Evolutionary conservation across 495 filamentous ascomycete genomes (phyloP), one percentile per base, ranked within the genome.

Genomic region (Antarctomyces pellizariae): DNA sequence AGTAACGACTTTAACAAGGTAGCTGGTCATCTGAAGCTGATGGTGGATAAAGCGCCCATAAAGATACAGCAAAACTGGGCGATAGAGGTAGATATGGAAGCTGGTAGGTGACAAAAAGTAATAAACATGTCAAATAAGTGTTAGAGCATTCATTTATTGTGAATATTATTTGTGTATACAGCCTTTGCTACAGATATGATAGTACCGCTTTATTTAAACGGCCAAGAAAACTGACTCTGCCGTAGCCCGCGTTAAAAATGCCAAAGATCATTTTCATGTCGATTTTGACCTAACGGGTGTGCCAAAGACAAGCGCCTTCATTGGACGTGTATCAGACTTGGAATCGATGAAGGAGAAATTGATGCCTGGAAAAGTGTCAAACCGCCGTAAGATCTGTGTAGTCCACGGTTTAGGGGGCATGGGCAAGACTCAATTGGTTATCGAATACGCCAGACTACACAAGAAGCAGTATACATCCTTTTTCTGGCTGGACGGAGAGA

Each of bases 381-480:
- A 32, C n/a, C 33, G 36, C 20, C 29, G 21, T 10, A 39, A 32
- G 16, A 29, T 35, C 29, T 35, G 28, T 18, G 30, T 40, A 14
- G 6, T 37, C 16, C 25, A 36, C 24, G 47, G 52, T 16, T 43
- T 58, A 33, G 49, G 54, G 3, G 49, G 53, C 0, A 48, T 54
- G 2, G 52, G 53, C 15, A 57, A 54, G 25, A 52, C 52, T 16
- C 46, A 57, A 27, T 33, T 57, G 28, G 53, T 48, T 5, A 40
- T 52, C 24, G 43, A 44, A 19, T 53, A 49, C 32, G 44, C 47
- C n/a, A 40, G 32, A 25, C 30, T 38, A 24, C 36, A 46, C 30
- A 31, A 36, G 12, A 25, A 39, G 23, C 36, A 37, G 18, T 27
- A 43, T 5, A 29, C 28, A 3, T 28, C 31, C 31, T 31, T 34